Evolutionary conservation across 495 filamentous ascomycete species (phyloP), one percentile per base, ranked within the genome.

Genomic region (Talaromyces liani): DNA sequence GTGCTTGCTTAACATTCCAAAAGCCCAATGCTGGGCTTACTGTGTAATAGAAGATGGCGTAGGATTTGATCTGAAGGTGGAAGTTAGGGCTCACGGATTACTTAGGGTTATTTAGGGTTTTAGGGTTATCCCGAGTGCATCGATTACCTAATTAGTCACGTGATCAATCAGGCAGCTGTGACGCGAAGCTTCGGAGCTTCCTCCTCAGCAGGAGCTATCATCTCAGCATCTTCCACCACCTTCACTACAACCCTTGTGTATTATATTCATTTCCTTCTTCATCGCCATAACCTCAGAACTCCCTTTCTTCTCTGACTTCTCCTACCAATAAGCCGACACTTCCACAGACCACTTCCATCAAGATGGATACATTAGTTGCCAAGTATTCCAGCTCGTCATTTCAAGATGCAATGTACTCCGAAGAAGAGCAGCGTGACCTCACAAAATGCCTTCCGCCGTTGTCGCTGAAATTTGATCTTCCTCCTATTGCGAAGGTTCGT

Each of bases 301-400:
- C 8, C 6, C 8, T 12, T 0, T 0, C 6, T 51, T 2, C 5
- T 1, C n/a, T 18, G 16, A 60, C 9, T 31, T 47, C 36, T 41
- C 10, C 0, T n/a, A n/a, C 34, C 18, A 18, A 47, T 20, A 27
- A 29, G 12, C 20, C 36, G 4, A 14, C 39, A 10, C n/a, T 16
- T 7, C 20, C 12, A 14, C n/a, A 47, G 16, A 29, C 59, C 12
- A 18, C 59, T 66, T 70, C 2, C 22, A 24, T 24, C 77, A 83
- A 66, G 64, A 98, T 98, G 94, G 92, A 98, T 78, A 85, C 92
- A 68, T 84, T 98, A 73, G 90, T 98, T 57, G 87, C 93, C 68
- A 89, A 87, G 73, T 98, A 98, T 82, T 88, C 85, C 75, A 86
- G 84, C 63, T 83, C 91, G 68, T 80, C 84, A 36, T 86, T 88